Evolutionary conservation across 352 stramenopile genomes (phyloP).

Genomic region (Globisporangium solare): DNA sequence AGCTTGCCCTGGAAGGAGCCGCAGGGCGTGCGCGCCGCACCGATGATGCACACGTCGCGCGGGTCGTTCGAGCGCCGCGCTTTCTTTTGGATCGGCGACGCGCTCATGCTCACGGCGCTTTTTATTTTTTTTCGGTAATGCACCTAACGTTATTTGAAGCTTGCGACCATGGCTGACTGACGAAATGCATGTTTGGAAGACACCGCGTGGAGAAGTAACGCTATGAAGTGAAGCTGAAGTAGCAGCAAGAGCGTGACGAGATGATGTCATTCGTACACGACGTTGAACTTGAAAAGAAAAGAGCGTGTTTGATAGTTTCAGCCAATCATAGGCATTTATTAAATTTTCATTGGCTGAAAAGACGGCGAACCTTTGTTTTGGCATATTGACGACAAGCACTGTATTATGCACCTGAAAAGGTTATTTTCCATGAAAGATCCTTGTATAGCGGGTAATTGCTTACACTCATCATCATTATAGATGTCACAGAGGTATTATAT

Average conservation of each 20-base stretch:
- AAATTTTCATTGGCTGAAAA: background rate
- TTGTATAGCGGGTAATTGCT: too few relatives aligned
- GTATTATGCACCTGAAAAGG: too few relatives aligned
- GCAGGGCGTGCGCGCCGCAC: slow-evolving; percentile 92
- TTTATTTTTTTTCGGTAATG: background rate
- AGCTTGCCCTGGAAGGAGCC: slow-evolving; percentile 90
- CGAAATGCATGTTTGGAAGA: slow-evolving; percentile 1
- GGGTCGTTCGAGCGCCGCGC: slow-evolving; percentile 8
- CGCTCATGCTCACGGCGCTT: slow-evolving; percentile 12
- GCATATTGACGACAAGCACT: background rate
- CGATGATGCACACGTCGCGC: slow-evolving; percentile 90
- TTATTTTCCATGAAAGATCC: too few relatives aligned
- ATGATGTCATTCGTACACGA: background rate
- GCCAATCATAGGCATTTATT: background rate
- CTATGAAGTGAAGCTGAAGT: slow-evolving; percentile 11
- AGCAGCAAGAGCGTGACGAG: background rate
- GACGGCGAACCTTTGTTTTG: background rate
- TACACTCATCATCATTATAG: too few relatives aligned
- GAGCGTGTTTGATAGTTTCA: background rate
- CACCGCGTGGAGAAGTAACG: slow-evolving; percentile 15
- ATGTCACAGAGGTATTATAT: too few relatives aligned
- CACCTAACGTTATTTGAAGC: background rate
- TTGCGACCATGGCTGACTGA: background rate
- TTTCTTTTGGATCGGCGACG: slow-evolving; percentile 18
- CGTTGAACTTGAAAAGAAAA: background rate